Evolutionary conservation across 2,329 filamentous ascomycete species (phyloP).

Genomic region (Colletotrichum shisoi): DNA sequence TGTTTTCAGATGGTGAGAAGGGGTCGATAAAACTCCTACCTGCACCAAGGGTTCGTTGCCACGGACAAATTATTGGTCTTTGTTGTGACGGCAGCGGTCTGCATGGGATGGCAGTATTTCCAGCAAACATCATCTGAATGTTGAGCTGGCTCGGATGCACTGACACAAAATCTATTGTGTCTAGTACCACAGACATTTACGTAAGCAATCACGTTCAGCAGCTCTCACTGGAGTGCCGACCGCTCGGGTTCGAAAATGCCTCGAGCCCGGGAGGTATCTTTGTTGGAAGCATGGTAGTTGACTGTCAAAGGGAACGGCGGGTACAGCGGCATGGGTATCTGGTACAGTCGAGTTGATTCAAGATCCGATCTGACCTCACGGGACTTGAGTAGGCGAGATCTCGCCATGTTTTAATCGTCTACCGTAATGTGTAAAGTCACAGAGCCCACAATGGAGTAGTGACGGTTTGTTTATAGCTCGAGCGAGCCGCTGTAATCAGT

Average conservation of each 20-base stretch:
- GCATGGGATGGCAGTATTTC: conserved; percentile 5
- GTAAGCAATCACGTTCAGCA: background rate
- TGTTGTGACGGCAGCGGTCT: background rate
- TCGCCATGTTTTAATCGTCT: background rate
- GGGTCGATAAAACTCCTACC: conserved; percentile 1
- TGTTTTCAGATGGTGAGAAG: background rate
- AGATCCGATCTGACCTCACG: background rate
- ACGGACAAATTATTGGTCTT: background rate
- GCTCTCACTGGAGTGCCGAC: background rate
- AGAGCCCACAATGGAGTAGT: background rate
- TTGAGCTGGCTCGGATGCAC: conserved; percentile 15
- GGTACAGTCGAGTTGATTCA: background rate
- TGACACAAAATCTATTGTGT: background rate
- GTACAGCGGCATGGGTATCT: background rate
- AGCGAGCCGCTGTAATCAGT: background rate
- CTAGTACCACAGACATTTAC: background rate
- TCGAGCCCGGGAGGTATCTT: background rate
- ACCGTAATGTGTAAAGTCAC: background rate
- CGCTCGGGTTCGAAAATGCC: background rate
- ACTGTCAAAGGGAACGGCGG: conserved; percentile 11
- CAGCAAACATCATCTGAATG: background rate
- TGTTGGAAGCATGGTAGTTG: background rate
- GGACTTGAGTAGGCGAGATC: background rate
- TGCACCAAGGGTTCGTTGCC: conserved; percentile 7
- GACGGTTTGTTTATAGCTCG: background rate